Evolutionary conservation across 768 basidiomycete species (phyloP), one percentile per base, ranked within the genome.

Genomic region (Mycena venus): DNA sequence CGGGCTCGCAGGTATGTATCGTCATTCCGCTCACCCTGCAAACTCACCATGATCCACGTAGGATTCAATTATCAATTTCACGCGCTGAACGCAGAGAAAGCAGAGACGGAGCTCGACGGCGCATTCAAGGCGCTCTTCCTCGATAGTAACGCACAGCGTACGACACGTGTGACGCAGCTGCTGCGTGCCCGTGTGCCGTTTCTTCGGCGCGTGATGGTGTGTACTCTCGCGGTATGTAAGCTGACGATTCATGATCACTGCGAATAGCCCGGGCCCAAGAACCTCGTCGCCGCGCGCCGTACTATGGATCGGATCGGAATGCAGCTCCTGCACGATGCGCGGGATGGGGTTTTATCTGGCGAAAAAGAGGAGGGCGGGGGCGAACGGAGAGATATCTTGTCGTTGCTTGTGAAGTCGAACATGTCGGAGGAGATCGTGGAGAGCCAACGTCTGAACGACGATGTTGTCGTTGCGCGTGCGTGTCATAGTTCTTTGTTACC

Each of bases 351-450:
- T 21, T 27, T 59, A 2, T 31, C 60, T 1, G 67, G 71, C 17
- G 72, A 69, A 49, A 76, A 70, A 38, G 64, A 71, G 11, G n/a
- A n/a, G n/a, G n/a, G n/a, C n/a, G n/a, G n/a, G n/a, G 68, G 69
- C 3, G 78, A 71, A 32, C 84, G 77, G 84, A 82, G 85, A 6
- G 89, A 90, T 78, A 67, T 90, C 14, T 78, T 90, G 23, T 86
- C 85, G 9, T 74, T 89, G 21, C 81, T 90, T 8, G 82, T 90
- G 68, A 83, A 82, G 66, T 88, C 89, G 8, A 91, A 90, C 76
- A 84, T 89, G 84, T 87, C 87, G 2, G 82, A 82, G 0, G 88
- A 90, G 74, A 77, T 89, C 7, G 83, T 85, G 0, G 86, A 86
- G 25, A 80, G 68, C 23, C 86, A 88, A 75, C 79, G 77, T 32